Percentiles rank a stretch among this genome's conserved stretches.
phyloP scores from a whole-genome alignment of 768 basidiomycete species.

The Candolleomyces efflorescens region DNA sequence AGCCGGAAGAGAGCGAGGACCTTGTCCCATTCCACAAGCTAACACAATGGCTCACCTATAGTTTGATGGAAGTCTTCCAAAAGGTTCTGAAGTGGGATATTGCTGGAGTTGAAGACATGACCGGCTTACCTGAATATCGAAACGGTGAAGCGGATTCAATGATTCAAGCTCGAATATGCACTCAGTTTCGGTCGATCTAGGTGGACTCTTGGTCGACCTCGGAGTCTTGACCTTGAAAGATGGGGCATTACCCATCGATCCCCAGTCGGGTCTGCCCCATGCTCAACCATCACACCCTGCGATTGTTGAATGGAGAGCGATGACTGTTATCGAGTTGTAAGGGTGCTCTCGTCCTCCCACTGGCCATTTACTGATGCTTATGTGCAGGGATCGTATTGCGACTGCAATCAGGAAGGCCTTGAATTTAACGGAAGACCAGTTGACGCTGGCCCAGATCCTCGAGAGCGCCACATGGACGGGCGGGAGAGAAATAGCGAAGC shows the following conservation, averaged over 20 bases:
- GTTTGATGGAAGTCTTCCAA: slow-evolving; percentile 80
- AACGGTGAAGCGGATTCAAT: slow-evolving; percentile 51
- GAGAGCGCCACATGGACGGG: slow-evolving; percentile 98
- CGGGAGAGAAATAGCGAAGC: slow-evolving; percentile 86
- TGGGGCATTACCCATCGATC: slow-evolving; percentile 46
- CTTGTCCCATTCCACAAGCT: slow-evolving; percentile 96
- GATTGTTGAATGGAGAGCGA: slow-evolving; percentile 92
- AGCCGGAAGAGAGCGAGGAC: slow-evolving; percentile 49
- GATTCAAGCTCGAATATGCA: no score
- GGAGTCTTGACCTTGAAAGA: slow-evolving; percentile 72
- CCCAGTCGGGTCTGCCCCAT: slow-evolving; percentile 51
- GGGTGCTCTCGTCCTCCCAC: slow-evolving; percentile 22
- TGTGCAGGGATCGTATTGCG: slow-evolving; percentile 72
- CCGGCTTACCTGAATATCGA: slow-evolving; percentile 92
- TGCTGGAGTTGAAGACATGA: slow-evolving; percentile 80
- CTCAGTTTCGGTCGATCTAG: slow-evolving; percentile 29
- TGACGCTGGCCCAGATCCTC: slow-evolving; percentile 82
- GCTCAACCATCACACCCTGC: slow-evolving; percentile 79
- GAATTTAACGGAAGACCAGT: slow-evolving; percentile 41
- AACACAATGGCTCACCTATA: slow-evolving; percentile 91
- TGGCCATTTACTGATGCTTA: neutral
- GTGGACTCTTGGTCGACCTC: slow-evolving; percentile 84
- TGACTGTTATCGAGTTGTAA: slow-evolving; percentile 91
- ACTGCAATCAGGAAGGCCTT: slow-evolving; percentile 60
- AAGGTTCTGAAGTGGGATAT: slow-evolving; percentile 74